phyloP scores from a whole-genome alignment of 495 filamentous ascomycete species.

The Neurospora hispaniola region DNA sequence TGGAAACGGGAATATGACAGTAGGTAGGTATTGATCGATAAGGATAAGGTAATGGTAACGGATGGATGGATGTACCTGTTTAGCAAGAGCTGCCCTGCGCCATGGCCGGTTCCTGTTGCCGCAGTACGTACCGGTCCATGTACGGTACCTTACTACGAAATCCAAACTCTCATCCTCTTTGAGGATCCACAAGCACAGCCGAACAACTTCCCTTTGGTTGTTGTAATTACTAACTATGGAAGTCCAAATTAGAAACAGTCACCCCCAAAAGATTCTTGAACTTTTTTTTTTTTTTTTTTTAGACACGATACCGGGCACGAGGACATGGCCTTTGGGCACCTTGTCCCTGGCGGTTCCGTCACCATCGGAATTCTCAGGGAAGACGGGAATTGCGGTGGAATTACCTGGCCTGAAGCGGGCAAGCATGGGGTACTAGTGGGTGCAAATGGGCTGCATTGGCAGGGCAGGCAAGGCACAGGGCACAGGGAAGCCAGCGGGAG shows the following conservation, averaged over 20 bases:
- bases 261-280: not conserved
- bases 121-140: not conserved
- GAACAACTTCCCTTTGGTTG: too few species aligned
- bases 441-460: not conserved
- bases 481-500: not conserved
- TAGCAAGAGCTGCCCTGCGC: not conserved
- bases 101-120: not conserved
- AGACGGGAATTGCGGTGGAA: slow-evolving; percentile 1
- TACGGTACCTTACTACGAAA: not conserved
- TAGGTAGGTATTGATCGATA: not conserved
- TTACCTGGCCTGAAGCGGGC: not conserved
- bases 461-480: not conserved
- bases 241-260: not conserved
- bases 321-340: not conserved
- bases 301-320: not conserved
- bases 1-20: not conserved
- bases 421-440: not conserved
- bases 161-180: not conserved
- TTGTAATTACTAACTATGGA: not conserved
- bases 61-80: not conserved
- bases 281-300: not conserved
- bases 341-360: slow-evolving; percentile 6
- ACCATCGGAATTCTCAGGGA: slow-evolving; percentile 20
- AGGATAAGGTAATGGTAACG: not conserved
- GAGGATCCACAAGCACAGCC: not conserved